Evolutionary conservation across 257 asterid genomes (phyloP), one percentile per base, ranked within the genome.

Genomic region (Verbena officinalis): DNA sequence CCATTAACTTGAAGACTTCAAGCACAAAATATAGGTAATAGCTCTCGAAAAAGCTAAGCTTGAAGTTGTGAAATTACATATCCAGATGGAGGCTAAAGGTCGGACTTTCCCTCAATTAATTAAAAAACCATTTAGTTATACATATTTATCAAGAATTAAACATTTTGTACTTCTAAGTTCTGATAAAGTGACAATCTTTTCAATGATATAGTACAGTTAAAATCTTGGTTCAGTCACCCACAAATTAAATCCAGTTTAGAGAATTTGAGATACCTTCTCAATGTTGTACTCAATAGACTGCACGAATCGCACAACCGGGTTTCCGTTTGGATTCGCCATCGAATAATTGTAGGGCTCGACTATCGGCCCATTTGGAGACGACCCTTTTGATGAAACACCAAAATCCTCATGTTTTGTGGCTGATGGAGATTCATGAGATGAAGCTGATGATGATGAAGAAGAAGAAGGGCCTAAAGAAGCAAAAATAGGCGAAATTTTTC

Each of bases 241-340:
- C n/a, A n/a, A n/a, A n/a, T n/a, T n/a, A n/a, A n/a, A 3, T 21
- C 55, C 31, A 0, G 15, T 49, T 49, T 2, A 19, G 1, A 49
- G 55, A 19, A 20, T 3, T 4, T 3, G 0, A 51, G 44, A 20
- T 65, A 77, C 90, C 82, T 69, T 86, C 66, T 86, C 94, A 24
- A 83, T 81, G 40, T 74, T 45, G 19, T 87, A 75, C 65, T 86
- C 94, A 21, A 84, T 65, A 54, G 64, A 61, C 73, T 77, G 76
- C 19, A 79, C 27, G 50, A 86, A 75, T 7, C 63, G 64, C 59
- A 77, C 74, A 52, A 81, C 56, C 3, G 79, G 76, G 75, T 55
- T 74, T 10, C 77, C 83, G n/a, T 71, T 77, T 0, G 78, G 75
- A 53, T 73, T 75, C 4, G 50, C 75, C 71, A 65, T 17, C 0